Evolutionary conservation across 805 yeast genomes (phyloP), one percentile per base, ranked within the genome.

Genomic region (Osmozyma mogii): DNA sequence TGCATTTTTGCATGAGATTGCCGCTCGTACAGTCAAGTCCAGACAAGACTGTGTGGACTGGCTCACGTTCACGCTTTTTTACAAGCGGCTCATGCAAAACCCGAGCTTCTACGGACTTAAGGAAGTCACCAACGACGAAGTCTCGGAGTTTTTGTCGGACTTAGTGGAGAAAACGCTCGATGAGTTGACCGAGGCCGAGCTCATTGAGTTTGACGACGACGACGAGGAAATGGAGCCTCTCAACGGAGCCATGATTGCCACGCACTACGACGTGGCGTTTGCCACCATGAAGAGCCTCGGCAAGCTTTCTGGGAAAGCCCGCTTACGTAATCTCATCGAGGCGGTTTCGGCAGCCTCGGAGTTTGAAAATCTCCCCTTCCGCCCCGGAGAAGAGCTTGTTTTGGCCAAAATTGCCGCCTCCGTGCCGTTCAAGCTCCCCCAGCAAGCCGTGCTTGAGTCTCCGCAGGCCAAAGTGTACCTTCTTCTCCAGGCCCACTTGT

Each of bases 31-130:
- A 9, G 69, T 89, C 34, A 67, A 62, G 26, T 64, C 72, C 6
- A 75, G 82, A 47, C 96, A 88, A 44, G 92, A 82, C 41, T 84
- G 94, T 44, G 72, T 92, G 35, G 96, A 89, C 45, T 85, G 95
- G 94, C 47, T 92, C 19, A 82, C 96, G 0, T 84, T 72, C 49
- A 70, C 95, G 0, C 82, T 77, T 43, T 82, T 88, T 46, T 92
- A 84, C 54, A 65, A 94, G 39, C 65, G 97, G 29, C 50, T 92
- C 13, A 80, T 75, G 32, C 66, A 72, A 20, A 92, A 92, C 50
- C 96, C 98, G 3, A 75, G 92, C 35, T 92, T 71, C 49, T 92
- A 92, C 48, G 95, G 87, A n/a, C 70, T 84, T 6, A 62, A 61
- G 23, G 83, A 78, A 36, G 61, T 68, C 3, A 58, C 82, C 1